Evolutionary conservation across 495 filamentous ascomycete genomes (phyloP).

Genomic region (Trichoderma orchidacearum): DNA sequence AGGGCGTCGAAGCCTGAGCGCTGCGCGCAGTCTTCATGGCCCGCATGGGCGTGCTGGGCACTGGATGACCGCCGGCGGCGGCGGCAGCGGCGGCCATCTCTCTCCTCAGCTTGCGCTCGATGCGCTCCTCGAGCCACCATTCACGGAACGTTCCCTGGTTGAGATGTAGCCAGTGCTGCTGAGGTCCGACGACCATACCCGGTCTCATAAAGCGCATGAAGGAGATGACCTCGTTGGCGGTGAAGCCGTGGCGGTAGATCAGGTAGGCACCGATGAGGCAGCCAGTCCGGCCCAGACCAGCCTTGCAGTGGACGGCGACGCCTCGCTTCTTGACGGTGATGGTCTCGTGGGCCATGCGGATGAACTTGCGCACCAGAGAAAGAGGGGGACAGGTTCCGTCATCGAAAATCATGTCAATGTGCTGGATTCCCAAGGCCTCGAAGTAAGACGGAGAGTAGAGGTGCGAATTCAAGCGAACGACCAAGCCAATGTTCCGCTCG

Average conservation of each 20-base stretch:
- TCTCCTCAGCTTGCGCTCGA: conserved; percentile 43
- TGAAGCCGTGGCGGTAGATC: conserved; percentile 97
- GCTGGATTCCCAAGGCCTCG: conserved; percentile 82
- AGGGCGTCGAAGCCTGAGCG: conserved; percentile 57
- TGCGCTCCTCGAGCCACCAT: conserved; percentile 91
- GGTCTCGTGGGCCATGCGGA: conserved; percentile 85
- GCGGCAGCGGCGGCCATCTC: conserved; percentile 37
- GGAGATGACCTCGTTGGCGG: conserved; percentile 93
- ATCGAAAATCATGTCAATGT: conserved; percentile 98
- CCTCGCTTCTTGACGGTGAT: conserved; percentile 76
- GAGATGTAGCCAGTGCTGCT: conserved; percentile 97
- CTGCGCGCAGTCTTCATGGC: conserved; percentile 42
- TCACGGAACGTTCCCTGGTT: conserved; percentile 94
- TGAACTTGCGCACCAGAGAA: conserved; percentile 75
- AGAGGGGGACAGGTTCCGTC: conserved; percentile 92
- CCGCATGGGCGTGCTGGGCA: conserved; percentile 62
- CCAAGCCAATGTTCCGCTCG: conserved; percentile 74
- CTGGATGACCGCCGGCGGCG: conserved; percentile 1
- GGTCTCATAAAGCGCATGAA: conserved; percentile 99
- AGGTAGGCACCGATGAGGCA: conserved; percentile 96
- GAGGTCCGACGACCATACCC: conserved; percentile 98
- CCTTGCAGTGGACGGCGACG: conserved; percentile 97
- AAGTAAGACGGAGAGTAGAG: conserved; percentile 94
- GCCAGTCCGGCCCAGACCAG: conserved; percentile 84
- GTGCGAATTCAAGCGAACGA: conserved; percentile 89